Evolutionary conservation across 2,329 filamentous ascomycete genomes (phyloP).

Genomic region (Trichoderma sp.): DNA sequence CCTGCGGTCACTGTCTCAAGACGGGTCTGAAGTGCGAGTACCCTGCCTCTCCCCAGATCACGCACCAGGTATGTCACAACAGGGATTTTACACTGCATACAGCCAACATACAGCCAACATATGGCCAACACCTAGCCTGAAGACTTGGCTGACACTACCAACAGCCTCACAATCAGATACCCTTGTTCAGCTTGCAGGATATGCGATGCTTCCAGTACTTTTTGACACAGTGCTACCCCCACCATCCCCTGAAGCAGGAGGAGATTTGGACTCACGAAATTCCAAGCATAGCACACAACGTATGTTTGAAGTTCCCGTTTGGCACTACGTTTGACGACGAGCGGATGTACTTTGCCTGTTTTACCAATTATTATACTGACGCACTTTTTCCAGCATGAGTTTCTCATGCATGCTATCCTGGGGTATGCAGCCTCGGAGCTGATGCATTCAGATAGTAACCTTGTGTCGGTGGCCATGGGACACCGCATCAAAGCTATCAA

Average conservation of each 20-base stretch:
- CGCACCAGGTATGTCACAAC: conserved; percentile 44
- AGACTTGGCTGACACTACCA: not conserved
- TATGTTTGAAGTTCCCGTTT: conserved; percentile 33
- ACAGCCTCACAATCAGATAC: conserved; percentile 56
- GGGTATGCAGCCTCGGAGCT: conserved; percentile 66
- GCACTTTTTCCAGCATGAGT: conserved; percentile 49
- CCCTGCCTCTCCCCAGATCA: conserved; percentile 48
- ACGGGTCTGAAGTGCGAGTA: conserved; percentile 62
- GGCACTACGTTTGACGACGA: not conserved
- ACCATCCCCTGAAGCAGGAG: conserved; percentile 63
- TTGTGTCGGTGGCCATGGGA: conserved; percentile 56
- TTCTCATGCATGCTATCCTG: conserved; percentile 68
- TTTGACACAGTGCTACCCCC: conserved; percentile 57
- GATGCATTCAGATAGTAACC: conserved; percentile 46
- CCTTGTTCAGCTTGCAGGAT: conserved; percentile 58
- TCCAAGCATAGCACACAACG: conserved; percentile 63
- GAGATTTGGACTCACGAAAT: conserved; percentile 65
- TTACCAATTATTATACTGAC: not conserved
- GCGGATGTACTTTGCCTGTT: conserved; percentile 15
- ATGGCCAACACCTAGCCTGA: not conserved
- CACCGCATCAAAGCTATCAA: conserved; percentile 65
- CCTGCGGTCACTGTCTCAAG: conserved; percentile 62
- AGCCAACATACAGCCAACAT: not conserved
- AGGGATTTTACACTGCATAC: too few relatives aligned
- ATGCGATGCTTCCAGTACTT: conserved; percentile 70